Percentiles rank a stretch among this genome's conserved stretches.
phyloP scores from a whole-genome alignment of 768 basidiomycete species.

The Termitomyces sp. region DNA sequence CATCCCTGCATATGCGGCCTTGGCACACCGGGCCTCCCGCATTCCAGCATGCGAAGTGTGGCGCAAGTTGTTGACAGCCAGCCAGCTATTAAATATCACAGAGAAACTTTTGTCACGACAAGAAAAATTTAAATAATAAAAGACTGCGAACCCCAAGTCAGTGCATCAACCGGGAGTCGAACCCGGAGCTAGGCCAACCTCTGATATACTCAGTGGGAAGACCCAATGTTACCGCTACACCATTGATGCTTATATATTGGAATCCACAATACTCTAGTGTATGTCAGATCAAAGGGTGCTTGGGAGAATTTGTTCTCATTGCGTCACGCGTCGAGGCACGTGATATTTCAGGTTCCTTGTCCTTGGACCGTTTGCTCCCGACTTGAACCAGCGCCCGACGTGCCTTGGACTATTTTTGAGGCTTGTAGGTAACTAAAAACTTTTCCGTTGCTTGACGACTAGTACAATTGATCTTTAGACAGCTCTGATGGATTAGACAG shows the following conservation, averaged over 20 bases:
- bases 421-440: not conserved
- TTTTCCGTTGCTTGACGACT: not conserved
- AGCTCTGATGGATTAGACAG: not conserved
- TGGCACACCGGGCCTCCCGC: no score
- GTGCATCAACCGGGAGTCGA: slow-evolving; percentile 52
- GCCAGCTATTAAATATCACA: no score
- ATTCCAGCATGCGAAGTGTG: no score
- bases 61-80: no score
- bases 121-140: not conserved
- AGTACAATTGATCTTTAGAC: not conserved
- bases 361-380: not conserved
- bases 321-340: no score
- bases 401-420: not conserved
- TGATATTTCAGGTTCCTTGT: no score
- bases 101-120: no score
- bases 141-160: no score
- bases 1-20: no score
- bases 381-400: not conserved
- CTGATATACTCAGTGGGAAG: slow-evolving; percentile 8
- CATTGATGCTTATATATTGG: slow-evolving; percentile 2
- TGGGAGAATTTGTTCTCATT: no score
- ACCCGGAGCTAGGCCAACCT: slow-evolving; percentile 30
- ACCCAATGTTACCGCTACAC: slow-evolving; percentile 18
- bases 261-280: no score
- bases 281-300: no score